A percentile compares a stretch with the other conserved stretches of the same genome.
These are phyloP conservation scores for Ascochyta viciae-villosae DNA, from an alignment of 2,329 filamentous ascomycete genomes.

Conservation along the genomic window DNA sequence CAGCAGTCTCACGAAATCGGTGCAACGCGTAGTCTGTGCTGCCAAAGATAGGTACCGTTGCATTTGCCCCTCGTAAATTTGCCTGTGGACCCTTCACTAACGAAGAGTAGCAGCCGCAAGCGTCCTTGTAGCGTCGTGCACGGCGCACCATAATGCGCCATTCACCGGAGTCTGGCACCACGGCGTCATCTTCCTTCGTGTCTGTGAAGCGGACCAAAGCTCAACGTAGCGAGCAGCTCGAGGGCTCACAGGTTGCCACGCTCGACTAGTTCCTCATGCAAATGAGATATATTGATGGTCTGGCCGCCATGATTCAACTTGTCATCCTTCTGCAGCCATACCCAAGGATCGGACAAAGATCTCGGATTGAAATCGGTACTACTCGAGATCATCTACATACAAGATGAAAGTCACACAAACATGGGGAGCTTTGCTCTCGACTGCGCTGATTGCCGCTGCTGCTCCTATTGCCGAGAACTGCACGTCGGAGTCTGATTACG, in stretches of 20 bases:
- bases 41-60: conserved; percentile 15
- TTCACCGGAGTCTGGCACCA: conserved; percentile 4
- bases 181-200: conserved; percentile 16
- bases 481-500: conserved; percentile 23
- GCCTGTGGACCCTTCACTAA: conserved; percentile 8
- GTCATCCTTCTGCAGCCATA: conserved; percentile 8
- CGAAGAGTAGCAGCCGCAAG: conserved; percentile 11
- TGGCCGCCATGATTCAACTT: neutral
- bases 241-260: neutral
- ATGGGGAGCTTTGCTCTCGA: conserved; percentile 20
- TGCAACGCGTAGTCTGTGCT: conserved; percentile 7
- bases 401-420: conserved; percentile 19
- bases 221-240: neutral
- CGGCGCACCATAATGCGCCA: conserved; percentile 8
- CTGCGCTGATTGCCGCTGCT: conserved; percentile 12
- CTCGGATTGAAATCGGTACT: conserved; percentile 2
- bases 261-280: neutral
- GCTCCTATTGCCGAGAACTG: conserved; percentile 9
- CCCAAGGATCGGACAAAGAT: conserved; percentile 1
- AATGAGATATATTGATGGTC: conserved; percentile 13
- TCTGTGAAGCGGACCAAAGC: neutral
- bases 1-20: neutral
- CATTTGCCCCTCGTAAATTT: conserved; percentile 15
- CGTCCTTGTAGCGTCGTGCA: conserved; percentile 12
- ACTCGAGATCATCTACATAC: neutral